Evolutionary conservation across 2,329 filamentous ascomycete genomes (phyloP), one percentile per base, ranked within the genome.

Genomic region (Mariannaea elegans): DNA sequence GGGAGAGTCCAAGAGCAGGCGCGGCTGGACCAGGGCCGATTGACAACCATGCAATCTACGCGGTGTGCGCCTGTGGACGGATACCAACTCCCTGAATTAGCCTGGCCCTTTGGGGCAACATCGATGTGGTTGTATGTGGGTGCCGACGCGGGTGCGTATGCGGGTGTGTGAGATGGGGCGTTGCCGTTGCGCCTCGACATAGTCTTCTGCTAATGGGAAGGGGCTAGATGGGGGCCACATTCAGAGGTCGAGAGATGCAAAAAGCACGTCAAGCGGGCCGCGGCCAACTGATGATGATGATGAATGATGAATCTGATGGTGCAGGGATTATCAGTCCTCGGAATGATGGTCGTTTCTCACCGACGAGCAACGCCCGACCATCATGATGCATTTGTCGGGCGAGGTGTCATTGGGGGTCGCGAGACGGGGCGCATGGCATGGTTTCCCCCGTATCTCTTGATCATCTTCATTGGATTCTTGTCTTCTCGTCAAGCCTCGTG

Each of bases 121-220:
- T 41, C 55, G 63, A 34, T 56, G 53, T 23, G 18, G 52, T 49
- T 51, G 39, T 14, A 12, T 39, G 47, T 51, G 64, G 64, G 21
- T 51, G 39, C 42, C 46, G 38, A 45, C 31, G 44, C 27, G 34
- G 55, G 21, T 42, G 48, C 23, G 12, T 31, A 57, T 42, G 66
- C 56, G 64, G 59, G 56, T 46, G 48, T 52, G 64, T 56, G 65
- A 49, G 58, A 67, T 66, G 65, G 66, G 62, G 63, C 55, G 45
- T 67, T 63, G 64, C 62, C 56, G 56, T 65, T 52, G 63, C 69
- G 63, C 66, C 63, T 58, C 65, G 62, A 61, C 59, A 61, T 61
- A 50, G 53, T 66, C 65, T 66, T 68, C 57, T 68, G 58, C 65
- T 58, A 13, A 14, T 10, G 13, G 50, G 60, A 56, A 53, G 67